Conservation (phyloP, 345 rosid genomes). For the Melastoma malabathricum region DNA sequence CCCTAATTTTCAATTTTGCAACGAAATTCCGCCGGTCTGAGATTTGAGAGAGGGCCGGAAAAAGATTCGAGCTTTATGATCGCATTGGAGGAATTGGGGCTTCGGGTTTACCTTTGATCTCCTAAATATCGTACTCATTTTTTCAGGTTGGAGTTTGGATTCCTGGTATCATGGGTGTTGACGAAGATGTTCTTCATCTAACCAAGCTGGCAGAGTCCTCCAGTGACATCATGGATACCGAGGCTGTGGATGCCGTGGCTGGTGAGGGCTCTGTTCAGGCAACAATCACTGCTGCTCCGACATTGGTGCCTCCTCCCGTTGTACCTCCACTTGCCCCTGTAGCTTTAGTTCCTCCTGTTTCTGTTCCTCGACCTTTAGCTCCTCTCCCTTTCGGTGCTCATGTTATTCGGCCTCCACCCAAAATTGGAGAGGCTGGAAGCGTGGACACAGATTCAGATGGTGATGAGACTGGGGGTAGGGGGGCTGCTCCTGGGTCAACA, state of each 20-base stretch:
- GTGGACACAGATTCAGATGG: slow-evolving; percentile 49
- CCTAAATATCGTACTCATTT: too few species aligned
- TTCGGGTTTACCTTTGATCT: too few species aligned
- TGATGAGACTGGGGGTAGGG: slow-evolving; percentile 21
- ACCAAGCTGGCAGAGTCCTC: slow-evolving; percentile 23
- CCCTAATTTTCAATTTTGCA: too few species aligned
- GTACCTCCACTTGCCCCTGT: slow-evolving; percentile 50
- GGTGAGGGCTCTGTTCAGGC: slow-evolving; percentile 22
- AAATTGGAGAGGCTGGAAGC: slow-evolving; percentile 39
- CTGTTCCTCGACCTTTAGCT: slow-evolving; percentile 36
- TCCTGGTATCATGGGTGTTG: slow-evolving; percentile 44
- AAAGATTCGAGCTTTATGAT: too few species aligned
- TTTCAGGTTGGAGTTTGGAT: too few species aligned
- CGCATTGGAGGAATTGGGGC: too few species aligned
- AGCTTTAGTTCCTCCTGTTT: slow-evolving; percentile 28
- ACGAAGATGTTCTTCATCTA: slow-evolving; percentile 33
- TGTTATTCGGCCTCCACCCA: slow-evolving; percentile 34
- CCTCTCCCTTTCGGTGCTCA: slow-evolving; percentile 40
- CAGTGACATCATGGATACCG: slow-evolving; percentile 16
- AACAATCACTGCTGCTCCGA: slow-evolving; percentile 20
- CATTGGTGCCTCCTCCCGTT: slow-evolving; percentile 20
- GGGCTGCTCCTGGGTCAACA: slow-evolving; percentile 15
- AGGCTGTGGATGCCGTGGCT: slow-evolving; percentile 16
- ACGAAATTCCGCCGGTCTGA: too few species aligned
- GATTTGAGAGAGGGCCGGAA: too few species aligned